phyloP scores from a whole-genome alignment of 768 basidiomycete genomes.

The Trametes cinnabarina region DNA sequence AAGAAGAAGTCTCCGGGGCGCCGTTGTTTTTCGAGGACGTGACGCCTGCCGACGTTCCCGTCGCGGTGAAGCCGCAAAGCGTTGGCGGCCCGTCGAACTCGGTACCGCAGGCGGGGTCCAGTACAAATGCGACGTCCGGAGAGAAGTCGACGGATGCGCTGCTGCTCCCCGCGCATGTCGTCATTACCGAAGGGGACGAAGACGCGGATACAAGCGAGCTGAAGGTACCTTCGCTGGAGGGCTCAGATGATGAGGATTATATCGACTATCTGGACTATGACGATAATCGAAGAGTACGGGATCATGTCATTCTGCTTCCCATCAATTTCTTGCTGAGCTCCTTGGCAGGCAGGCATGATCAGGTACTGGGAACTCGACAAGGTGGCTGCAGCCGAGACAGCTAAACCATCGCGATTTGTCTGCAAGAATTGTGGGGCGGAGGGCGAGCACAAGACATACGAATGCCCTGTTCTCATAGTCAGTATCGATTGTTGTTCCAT shows the following conservation, averaged over 20 bases:
- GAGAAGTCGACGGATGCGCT: conserved; percentile 29
- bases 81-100: conserved; percentile 4
- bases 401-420: conserved; percentile 42
- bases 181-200: conserved; percentile 33
- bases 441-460: conserved; percentile 61
- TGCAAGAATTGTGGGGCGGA: conserved; percentile 81
- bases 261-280: conserved; percentile 81
- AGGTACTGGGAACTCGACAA: conserved; percentile 63
- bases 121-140: conserved; percentile 6
- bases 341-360: conserved; percentile 47
- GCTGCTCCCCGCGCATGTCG: conserved; percentile 70
- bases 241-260: conserved; percentile 58
- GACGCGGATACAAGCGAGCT: conserved; percentile 41
- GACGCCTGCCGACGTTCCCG: conserved; percentile 37
- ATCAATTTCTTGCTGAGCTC: background rate
- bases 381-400: conserved; percentile 38
- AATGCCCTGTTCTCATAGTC: conserved; percentile 75
- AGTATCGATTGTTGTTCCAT: conserved; percentile 26
- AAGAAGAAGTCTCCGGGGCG: background rate
- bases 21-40: conserved; percentile 52
- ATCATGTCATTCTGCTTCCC: background rate
- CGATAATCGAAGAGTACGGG: conserved; percentile 49
- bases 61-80: conserved; percentile 16
- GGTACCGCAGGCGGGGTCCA: background rate
- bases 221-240: conserved; percentile 38